Evolutionary conservation across 2,329 filamentous ascomycete species (phyloP), one percentile per base, ranked within the genome.

Genomic region (Arthrobotrys megalospora): DNA sequence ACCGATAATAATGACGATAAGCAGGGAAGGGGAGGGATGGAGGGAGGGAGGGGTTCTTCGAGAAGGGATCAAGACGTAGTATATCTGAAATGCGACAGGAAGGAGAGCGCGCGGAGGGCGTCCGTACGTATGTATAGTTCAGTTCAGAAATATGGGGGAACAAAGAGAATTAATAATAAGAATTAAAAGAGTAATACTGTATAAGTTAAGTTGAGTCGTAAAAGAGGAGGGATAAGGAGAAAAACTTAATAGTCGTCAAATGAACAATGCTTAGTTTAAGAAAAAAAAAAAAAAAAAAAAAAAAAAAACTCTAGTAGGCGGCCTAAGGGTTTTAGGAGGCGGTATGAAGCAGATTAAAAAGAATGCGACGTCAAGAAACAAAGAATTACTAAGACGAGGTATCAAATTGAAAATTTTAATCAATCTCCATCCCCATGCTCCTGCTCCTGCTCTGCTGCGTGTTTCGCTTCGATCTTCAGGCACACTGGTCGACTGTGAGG

Each of bases 331-430:
- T 76, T 76, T 76, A 69, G 72, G 72, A 66, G 73, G 73, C 60
- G 73, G 73, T 77, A 77, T 77, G 73, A 77, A 71, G 66, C 73
- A 77, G 73, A 77, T 77, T 77, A 77, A 77, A 66, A 77, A 77
- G 73, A 77, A 77, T 77, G 66, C 73, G 66, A 66, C 67, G 66
- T 60, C 58, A 66, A 71, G 62, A 71, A 77, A 66, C 58, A 77
- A 71, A 69, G 62, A 70, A 77, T 71, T 71, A 66, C 66, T 70
- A 71, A 60, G 36, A 36, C 34, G 43, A 67, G 41, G 73, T 77
- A 77, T 71, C 62, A 77, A 66, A 77, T 65, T 71, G 67, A 77
- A 70, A 77, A 48, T 71, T 71, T 68, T 68, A 75, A 75, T 75
- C 70, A 77, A 77, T 77, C 66, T 65, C 63, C 34, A 53, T 66